These are phyloP conservation scores for Pseudogymnoascus sp. DNA, from an alignment of 2,329 filamentous ascomycete species.

Conservation along the genomic window DNA sequence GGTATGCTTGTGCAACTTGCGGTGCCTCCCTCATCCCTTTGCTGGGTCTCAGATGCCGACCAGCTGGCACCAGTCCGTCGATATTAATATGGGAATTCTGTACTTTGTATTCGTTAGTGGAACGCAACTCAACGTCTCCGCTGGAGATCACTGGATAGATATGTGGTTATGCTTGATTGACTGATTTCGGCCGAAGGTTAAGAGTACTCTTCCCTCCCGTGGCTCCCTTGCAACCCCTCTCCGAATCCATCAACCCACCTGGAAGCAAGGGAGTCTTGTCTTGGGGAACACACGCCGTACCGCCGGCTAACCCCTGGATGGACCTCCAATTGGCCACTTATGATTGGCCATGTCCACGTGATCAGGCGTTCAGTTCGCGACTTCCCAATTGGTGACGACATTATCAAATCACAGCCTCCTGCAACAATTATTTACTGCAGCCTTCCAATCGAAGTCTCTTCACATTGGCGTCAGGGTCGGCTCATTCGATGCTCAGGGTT, in stretches of 20 bases:
- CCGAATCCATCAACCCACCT: not conserved
- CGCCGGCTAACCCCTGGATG: not conserved
- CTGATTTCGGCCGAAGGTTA: not conserved
- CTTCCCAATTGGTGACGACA: conserved; percentile 1
- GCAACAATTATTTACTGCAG: not conserved
- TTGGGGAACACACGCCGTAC: not conserved
- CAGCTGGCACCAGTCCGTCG: not conserved
- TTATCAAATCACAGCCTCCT: not conserved
- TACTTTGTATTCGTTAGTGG: not conserved
- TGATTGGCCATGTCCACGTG: not conserved
- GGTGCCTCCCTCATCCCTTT: not conserved
- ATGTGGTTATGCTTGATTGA: conserved; percentile 5
- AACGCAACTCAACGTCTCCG: not conserved
- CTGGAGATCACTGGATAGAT: not conserved
- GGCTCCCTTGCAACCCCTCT: not conserved
- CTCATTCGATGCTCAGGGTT: not conserved
- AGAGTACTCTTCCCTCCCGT: not conserved
- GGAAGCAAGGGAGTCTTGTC: not conserved
- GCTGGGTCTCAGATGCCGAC: not conserved
- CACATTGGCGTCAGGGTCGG: not conserved
- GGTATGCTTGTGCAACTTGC: not conserved
- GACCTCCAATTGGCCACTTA: not conserved
- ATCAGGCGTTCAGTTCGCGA: not conserved
- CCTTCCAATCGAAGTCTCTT: not conserved
- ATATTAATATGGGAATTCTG: not conserved